Percentiles rank a stretch among this genome's conserved stretches.
These are phyloP conservation scores for Cucumis variabilis DNA, from an alignment of 331 rosid genomes.

Conservation along the genomic window DNA sequence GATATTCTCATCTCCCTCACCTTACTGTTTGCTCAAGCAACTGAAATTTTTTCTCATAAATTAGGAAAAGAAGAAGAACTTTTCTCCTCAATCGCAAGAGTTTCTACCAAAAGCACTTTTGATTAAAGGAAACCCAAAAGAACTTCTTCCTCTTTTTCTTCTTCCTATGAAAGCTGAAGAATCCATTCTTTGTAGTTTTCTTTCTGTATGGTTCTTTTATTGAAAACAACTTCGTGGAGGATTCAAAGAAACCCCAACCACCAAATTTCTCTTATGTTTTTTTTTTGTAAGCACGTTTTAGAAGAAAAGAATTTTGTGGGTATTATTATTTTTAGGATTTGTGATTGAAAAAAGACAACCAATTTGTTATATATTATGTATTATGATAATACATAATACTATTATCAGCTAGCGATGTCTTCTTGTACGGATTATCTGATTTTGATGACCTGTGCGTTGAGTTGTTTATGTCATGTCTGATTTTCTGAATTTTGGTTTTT, in stretches of 20 bases:
- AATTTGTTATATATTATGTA: constrained; percentile 32
- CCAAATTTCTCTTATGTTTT: constrained; percentile 25
- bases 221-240: constrained; percentile 14
- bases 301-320: constrained; percentile 19
- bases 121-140: background rate
- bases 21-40: too few species aligned
- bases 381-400: too few species aligned
- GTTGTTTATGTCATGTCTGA: background rate
- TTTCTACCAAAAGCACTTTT: background rate
- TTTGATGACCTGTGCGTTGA: background rate
- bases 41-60: background rate
- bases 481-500: constrained; percentile 43
- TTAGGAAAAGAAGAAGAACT: background rate
- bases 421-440: constrained; percentile 68
- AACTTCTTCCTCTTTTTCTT: background rate
- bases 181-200: background rate
- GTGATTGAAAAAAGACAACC: background rate
- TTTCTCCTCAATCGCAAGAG: background rate
- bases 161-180: background rate
- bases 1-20: too few species aligned
- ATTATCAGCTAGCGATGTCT: constrained; percentile 68
- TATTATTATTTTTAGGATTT: constrained; percentile 14
- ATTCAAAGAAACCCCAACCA: background rate
- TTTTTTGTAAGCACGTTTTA: background rate
- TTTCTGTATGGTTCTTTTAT: background rate